phyloP scores from a whole-genome alignment of 345 rosid genomes.

The Citrus unshiu region DNA sequence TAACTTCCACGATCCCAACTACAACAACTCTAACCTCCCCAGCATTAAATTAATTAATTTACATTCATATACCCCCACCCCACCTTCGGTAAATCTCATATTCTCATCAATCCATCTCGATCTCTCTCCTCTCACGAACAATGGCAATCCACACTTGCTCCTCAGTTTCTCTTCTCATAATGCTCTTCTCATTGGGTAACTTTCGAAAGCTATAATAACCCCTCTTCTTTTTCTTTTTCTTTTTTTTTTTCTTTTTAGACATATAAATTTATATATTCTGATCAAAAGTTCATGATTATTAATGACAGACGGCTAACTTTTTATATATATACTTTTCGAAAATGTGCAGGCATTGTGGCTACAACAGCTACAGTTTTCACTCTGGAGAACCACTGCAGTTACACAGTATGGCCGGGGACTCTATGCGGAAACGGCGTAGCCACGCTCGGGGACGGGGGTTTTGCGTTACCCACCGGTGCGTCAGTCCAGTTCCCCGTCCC shows the following conservation, averaged over 20 bases:
- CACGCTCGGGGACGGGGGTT: slow-evolving; percentile 68
- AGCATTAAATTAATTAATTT: too few relatives aligned
- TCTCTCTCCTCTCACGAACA: not conserved
- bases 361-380: slow-evolving; percentile 60
- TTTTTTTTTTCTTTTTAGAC: too few relatives aligned
- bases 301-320: too few relatives aligned
- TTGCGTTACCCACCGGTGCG: slow-evolving; percentile 46
- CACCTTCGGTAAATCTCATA: too few relatives aligned
- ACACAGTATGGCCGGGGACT: slow-evolving; percentile 88
- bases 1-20: slow-evolving; percentile 3
- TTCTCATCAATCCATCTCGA: too few relatives aligned
- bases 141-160: slow-evolving; percentile 15
- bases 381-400: slow-evolving; percentile 59
- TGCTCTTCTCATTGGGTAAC: slow-evolving; percentile 26
- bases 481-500: slow-evolving; percentile 61
- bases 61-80: too few relatives aligned
- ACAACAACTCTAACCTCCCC: slow-evolving; percentile 14
- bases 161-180: slow-evolving; percentile 14
- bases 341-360: slow-evolving; percentile 29
- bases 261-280: not conserved
- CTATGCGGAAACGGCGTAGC: slow-evolving; percentile 61
- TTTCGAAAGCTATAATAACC: not conserved
- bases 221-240: too few relatives aligned
- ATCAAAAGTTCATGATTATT: too few relatives aligned
- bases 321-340: not conserved